Conservation (phyloP, 1,139 yeast genomes). For the Debaryomyces nepalensis region DNA sequence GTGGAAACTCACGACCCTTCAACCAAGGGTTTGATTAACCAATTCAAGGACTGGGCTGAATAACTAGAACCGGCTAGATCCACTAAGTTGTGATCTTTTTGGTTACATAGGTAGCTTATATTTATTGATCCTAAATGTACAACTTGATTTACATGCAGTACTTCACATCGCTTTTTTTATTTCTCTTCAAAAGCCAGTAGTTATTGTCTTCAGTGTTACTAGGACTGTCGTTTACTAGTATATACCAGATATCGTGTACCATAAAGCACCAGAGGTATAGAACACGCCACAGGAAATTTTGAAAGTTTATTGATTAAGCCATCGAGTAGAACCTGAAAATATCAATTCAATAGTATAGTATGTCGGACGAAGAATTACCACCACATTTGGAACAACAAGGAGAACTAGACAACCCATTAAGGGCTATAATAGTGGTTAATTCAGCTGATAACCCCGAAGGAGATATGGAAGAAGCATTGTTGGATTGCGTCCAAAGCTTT, state of each 20-base stretch:
- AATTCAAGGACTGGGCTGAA: conserved; percentile 84
- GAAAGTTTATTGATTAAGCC: too few species aligned
- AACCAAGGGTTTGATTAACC: conserved; percentile 90
- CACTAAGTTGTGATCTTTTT: conserved; percentile 1
- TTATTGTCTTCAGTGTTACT: background rate
- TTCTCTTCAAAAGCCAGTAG: background rate
- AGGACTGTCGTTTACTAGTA: background rate
- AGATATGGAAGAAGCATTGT: conserved; percentile 56
- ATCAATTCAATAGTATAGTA: conserved; percentile 15
- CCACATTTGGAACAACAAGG: conserved; percentile 25
- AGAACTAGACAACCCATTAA: conserved; percentile 48
- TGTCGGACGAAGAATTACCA: conserved; percentile 26
- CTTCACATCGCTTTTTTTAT: conserved; percentile 5
- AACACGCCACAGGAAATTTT: too few species aligned
- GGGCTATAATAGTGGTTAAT: conserved; percentile 46
- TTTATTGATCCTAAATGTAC: conserved; percentile 3
- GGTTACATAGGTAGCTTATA: background rate
- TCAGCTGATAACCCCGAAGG: conserved; percentile 45
- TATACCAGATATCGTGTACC: too few species aligned
- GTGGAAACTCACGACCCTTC: conserved; percentile 83
- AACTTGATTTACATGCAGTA: conserved; percentile 6
- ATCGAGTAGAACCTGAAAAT: too few species aligned
- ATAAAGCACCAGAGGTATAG: too few species aligned
- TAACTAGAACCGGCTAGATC: conserved; percentile 13
- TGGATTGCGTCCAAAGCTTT: conserved; percentile 51